phyloP scores from a whole-genome alignment of 2,329 filamentous ascomycete species.

The Aureobasidium sp. region DNA sequence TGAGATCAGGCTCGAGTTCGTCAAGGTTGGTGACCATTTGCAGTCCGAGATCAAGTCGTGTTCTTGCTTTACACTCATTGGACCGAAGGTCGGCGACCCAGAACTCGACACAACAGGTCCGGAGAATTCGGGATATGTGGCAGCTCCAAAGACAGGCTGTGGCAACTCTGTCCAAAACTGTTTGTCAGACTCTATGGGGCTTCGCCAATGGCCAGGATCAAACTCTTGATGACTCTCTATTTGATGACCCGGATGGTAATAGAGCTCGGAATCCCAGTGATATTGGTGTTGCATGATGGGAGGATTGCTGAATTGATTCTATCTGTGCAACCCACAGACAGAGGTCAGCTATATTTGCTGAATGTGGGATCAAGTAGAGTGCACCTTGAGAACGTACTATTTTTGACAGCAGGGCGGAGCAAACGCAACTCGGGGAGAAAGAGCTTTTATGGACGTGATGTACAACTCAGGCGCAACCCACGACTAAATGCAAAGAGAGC shows the following conservation, averaged over 20 bases:
- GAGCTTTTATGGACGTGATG: not conserved
- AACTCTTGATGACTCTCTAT: not conserved
- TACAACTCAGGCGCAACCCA: not conserved
- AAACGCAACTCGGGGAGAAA: not conserved
- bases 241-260: not conserved
- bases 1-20: conserved; percentile 1
- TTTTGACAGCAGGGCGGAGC: not conserved
- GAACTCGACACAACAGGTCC: not conserved
- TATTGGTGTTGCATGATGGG: not conserved
- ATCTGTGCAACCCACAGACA: not conserved
- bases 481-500: not conserved
- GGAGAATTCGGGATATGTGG: not conserved
- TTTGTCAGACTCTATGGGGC: not conserved
- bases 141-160: not conserved
- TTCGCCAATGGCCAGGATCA: not conserved
- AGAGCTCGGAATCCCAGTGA: not conserved
- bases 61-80: not conserved
- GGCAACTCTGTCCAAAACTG: not conserved
- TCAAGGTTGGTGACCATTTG: conserved; percentile 1
- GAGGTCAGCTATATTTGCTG: not conserved
- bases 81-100: not conserved
- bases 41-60: not conserved
- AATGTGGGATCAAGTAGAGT: not conserved
- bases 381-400: not conserved
- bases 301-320: not conserved